These are phyloP conservation scores for Halteria grandinella DNA, from an alignment of 73 alveolate species.

Conservation along the genomic window DNA sequence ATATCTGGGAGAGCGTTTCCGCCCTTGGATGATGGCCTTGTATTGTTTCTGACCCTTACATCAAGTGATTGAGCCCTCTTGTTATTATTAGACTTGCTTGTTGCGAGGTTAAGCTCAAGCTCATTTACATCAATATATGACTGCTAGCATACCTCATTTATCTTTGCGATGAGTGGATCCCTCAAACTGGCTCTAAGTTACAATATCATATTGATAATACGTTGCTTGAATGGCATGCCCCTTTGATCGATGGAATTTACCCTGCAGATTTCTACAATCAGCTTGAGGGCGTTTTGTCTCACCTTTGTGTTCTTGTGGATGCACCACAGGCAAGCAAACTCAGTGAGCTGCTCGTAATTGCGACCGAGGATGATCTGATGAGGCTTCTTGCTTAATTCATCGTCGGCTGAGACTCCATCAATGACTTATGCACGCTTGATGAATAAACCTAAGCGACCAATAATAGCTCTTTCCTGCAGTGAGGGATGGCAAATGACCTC, in stretches of 20 bases:
- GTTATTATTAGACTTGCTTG: too few species aligned
- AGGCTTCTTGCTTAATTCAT: slow-evolving; percentile 34
- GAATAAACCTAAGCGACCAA: slow-evolving; percentile 52
- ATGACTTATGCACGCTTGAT: slow-evolving; percentile 34
- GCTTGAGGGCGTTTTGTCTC: slow-evolving; percentile 53
- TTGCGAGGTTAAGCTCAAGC: slow-evolving; percentile 16
- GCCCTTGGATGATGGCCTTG: too few species aligned
- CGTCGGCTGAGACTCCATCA: slow-evolving; percentile 21
- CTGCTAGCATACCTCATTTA: slow-evolving; percentile 42
- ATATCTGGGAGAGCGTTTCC: slow-evolving; percentile 11
- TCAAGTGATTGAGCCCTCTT: too few species aligned
- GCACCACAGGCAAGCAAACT: slow-evolving; percentile 62
- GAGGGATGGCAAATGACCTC: slow-evolving; percentile 10
- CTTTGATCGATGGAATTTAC: slow-evolving; percentile 48
- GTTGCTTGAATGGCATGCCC: slow-evolving; percentile 51
- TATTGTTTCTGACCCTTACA: too few species aligned
- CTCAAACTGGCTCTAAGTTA: slow-evolving; percentile 50
- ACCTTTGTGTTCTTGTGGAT: slow-evolving; percentile 58
- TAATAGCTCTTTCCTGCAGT: slow-evolving; percentile 53
- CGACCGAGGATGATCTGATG: slow-evolving; percentile 55
- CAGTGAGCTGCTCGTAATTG: slow-evolving; percentile 38
- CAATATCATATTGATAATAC: slow-evolving; percentile 28
- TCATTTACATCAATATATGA: slow-evolving; percentile 51
- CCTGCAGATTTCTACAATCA: slow-evolving; percentile 51
- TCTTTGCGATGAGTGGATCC: slow-evolving; percentile 62